Percentiles rank a stretch among this genome's conserved stretches.
phyloP scores from a whole-genome alignment of 192 early-diverging fungal genomes.

The Phlyctochytrium planicorne region DNA sequence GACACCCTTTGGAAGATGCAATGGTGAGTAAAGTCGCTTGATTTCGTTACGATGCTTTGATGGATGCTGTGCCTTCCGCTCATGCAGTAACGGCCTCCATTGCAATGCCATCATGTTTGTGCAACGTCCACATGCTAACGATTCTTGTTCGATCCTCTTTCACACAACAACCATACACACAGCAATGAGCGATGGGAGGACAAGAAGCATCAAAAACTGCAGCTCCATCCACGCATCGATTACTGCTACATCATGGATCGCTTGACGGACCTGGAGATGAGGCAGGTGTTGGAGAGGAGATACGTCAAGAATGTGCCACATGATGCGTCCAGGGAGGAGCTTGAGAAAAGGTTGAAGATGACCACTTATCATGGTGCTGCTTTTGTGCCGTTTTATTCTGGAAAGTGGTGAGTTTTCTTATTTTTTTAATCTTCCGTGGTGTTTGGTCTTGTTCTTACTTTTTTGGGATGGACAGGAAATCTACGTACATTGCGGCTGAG shows the following conservation, averaged over 20 bases:
- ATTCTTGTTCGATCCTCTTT: neutral
- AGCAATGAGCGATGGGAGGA: conserved; percentile 16
- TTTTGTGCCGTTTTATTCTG: neutral
- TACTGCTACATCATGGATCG: neutral
- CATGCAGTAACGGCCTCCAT: no score
- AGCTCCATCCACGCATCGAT: conserved; percentile 19
- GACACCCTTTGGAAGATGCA: neutral
- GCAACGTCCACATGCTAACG: conserved; percentile 1
- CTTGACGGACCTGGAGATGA: conserved; percentile 3
- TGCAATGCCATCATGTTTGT: neutral
- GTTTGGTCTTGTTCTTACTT: neutral
- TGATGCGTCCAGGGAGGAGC: no score
- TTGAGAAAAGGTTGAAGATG: no score
- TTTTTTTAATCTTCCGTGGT: no score
- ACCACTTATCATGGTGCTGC: neutral
- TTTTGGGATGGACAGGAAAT: conserved; percentile 19
- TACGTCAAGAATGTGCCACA: neutral
- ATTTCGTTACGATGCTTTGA: no score
- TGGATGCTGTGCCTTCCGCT: no score
- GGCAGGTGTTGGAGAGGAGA: neutral
- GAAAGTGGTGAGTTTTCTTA: neutral
- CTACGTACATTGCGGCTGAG: conserved; percentile 24
- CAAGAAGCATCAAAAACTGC: conserved; percentile 13
- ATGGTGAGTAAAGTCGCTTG: neutral
- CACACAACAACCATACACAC: neutral